A percentile compares a stretch with the other conserved stretches of the same genome.
These are phyloP conservation scores for Xylaria sp. DNA, from an alignment of 495 filamentous ascomycete genomes.

Conservation along the genomic window DNA sequence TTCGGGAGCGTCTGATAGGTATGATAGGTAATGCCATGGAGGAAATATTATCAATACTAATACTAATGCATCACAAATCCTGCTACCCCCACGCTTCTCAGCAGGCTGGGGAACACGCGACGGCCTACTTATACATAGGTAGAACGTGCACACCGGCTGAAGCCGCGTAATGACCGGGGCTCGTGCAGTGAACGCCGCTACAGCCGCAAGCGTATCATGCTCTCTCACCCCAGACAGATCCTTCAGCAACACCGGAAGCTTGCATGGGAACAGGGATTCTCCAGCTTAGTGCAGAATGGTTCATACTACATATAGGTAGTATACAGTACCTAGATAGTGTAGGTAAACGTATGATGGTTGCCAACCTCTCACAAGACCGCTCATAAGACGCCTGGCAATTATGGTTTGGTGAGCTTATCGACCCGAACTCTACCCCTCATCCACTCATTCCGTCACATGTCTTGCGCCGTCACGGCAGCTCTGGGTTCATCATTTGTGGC, in stretches of 20 bases:
- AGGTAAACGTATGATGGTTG: slow-evolving; percentile 13
- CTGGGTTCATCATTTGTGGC: neutral
- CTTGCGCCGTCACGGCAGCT: neutral
- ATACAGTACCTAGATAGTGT: too few species aligned
- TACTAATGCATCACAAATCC: slow-evolving; percentile 5
- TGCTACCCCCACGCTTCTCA: slow-evolving; percentile 9
- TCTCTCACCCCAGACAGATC: neutral
- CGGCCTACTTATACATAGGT: too few species aligned
- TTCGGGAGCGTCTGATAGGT: neutral
- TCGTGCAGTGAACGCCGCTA: slow-evolving; percentile 1
- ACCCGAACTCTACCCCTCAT: slow-evolving; percentile 37
- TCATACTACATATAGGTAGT: too few species aligned
- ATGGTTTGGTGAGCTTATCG: slow-evolving; percentile 36
- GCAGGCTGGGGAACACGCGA: too few species aligned
- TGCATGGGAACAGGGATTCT: slow-evolving; percentile 18
- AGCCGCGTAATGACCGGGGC: neutral
- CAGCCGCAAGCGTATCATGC: neutral
- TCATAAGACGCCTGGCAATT: slow-evolving; percentile 24
- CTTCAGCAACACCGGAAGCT: neutral
- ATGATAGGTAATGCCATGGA: neutral
- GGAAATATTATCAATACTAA: neutral
- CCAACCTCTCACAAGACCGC: slow-evolving; percentile 32
- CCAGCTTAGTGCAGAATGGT: slow-evolving; percentile 7
- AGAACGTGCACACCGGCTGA: slow-evolving; percentile 3
- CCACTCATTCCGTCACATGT: slow-evolving; percentile 36